phyloP scores from a whole-genome alignment of 1,284 basidiomycete species.

The Ganoderma boninense region DNA sequence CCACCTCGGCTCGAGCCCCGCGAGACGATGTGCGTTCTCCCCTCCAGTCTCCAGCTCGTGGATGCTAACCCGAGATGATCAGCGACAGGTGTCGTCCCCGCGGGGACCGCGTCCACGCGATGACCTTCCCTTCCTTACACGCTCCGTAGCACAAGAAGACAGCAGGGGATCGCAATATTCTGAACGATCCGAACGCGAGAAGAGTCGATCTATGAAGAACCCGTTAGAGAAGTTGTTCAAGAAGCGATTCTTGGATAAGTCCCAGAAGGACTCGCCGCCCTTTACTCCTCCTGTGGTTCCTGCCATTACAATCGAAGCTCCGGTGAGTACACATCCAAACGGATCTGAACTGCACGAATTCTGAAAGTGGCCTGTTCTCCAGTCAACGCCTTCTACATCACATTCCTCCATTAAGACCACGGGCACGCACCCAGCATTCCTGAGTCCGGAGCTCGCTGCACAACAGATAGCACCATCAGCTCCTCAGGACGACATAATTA shows the following conservation, averaged over 20 bases:
- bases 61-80: conserved; percentile 19
- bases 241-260: conserved; percentile 25
- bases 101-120: conserved; percentile 36
- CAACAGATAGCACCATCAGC: conserved; percentile 20
- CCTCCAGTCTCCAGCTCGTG: conserved; percentile 11
- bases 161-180: conserved; percentile 18
- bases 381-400: conserved; percentile 28
- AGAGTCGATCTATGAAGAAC: conserved; percentile 17
- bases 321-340: conserved; percentile 20
- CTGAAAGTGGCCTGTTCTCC: not conserved
- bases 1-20: conserved; percentile 10
- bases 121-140: conserved; percentile 20
- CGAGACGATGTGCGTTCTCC: conserved; percentile 35
- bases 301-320: conserved; percentile 34
- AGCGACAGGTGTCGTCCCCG: conserved; percentile 32
- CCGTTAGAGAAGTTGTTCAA: conserved; percentile 33
- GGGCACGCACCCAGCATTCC: conserved; percentile 28
- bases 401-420: conserved; percentile 24
- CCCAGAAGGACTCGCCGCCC: conserved; percentile 16
- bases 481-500: conserved; percentile 24
- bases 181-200: conserved; percentile 7
- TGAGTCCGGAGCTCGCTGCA: conserved; percentile 31
- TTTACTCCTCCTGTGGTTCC: conserved; percentile 23
- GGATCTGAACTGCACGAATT: not conserved
- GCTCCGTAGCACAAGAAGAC: conserved; percentile 16